Evolutionary conservation across 2,329 filamentous ascomycete genomes (phyloP).

Genomic region (Ophiosphaerella herpotricha): DNA sequence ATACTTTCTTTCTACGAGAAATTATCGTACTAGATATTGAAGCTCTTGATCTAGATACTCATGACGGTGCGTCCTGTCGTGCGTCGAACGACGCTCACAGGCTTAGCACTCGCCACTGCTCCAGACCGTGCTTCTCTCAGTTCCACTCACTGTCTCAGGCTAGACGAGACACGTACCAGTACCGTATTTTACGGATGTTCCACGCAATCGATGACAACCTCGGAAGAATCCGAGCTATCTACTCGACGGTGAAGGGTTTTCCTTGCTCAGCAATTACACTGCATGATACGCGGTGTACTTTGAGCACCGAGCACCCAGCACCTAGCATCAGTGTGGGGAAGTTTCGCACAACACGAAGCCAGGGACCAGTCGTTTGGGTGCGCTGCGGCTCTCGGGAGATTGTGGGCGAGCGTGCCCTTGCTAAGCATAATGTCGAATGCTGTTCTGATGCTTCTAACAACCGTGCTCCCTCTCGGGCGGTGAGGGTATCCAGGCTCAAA

Average conservation of each 20-base stretch:
- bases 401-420: conserved; percentile 28
- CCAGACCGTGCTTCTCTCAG: conserved; percentile 37
- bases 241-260: conserved; percentile 19
- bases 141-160: conserved; percentile 41
- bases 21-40: too few relatives aligned
- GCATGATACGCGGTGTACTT: conserved; percentile 25
- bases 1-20: neutral
- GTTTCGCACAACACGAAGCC: conserved; percentile 33
- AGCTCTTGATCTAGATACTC: neutral
- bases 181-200: conserved; percentile 15
- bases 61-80: conserved; percentile 27
- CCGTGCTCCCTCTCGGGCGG: conserved; percentile 31
- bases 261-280: conserved; percentile 28
- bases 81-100: conserved; percentile 17
- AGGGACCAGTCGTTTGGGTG: conserved; percentile 37
- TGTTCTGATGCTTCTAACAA: conserved; percentile 26
- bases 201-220: conserved; percentile 12
- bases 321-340: conserved; percentile 39
- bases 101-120: conserved; percentile 30
- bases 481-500: conserved; percentile 24
- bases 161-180: conserved; percentile 26
- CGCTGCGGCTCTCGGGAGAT: conserved; percentile 36
- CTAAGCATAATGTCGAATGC: conserved; percentile 40
- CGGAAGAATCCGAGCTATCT: conserved; percentile 20
- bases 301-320: conserved; percentile 17